These are phyloP conservation scores for Vigna hirtella DNA, from an alignment of 306 rosid species.

Conservation along the genomic window DNA sequence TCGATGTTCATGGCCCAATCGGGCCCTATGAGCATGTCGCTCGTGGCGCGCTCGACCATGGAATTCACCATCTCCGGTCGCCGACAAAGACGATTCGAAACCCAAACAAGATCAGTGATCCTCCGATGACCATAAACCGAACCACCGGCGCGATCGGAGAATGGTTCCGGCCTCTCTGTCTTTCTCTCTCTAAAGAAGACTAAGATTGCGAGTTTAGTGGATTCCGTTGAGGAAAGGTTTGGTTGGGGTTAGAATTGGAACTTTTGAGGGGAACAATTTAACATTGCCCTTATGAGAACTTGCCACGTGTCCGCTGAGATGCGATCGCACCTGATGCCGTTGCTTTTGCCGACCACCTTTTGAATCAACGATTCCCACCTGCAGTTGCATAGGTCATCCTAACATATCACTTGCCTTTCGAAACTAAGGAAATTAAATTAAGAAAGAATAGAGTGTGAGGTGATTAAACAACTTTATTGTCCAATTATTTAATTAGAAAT, in stretches of 20 bases:
- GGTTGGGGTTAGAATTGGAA: conserved; percentile 39
- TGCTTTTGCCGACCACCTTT: conserved; percentile 46
- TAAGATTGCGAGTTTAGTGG: conserved; percentile 40
- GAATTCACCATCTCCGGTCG: conserved; percentile 79
- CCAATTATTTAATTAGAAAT: no score
- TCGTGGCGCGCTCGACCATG: conserved; percentile 97
- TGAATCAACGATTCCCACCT: conserved; percentile 23
- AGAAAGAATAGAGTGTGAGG: no score
- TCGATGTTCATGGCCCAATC: conserved; percentile 99
- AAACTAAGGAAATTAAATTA: not conserved
- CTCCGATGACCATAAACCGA: conserved; percentile 44
- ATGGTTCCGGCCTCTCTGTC: conserved; percentile 40
- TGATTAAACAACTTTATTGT: no score
- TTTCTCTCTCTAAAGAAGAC: conserved; percentile 8
- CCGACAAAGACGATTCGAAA: conserved; percentile 35
- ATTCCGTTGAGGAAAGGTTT: conserved; percentile 40
- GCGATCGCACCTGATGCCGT: conserved; percentile 36
- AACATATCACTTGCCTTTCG: not conserved
- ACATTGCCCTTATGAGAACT: not conserved
- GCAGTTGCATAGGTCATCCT: conserved; percentile 13
- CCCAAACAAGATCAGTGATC: conserved; percentile 38
- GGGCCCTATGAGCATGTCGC: conserved; percentile 97
- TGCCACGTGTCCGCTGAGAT: conserved; percentile 50
- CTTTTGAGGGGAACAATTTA: not conserved
- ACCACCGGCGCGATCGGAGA: conserved; percentile 45